These are phyloP conservation scores for Fusarium foetens DNA, from an alignment of 2,329 filamentous ascomycete species.

Conservation along the genomic window DNA sequence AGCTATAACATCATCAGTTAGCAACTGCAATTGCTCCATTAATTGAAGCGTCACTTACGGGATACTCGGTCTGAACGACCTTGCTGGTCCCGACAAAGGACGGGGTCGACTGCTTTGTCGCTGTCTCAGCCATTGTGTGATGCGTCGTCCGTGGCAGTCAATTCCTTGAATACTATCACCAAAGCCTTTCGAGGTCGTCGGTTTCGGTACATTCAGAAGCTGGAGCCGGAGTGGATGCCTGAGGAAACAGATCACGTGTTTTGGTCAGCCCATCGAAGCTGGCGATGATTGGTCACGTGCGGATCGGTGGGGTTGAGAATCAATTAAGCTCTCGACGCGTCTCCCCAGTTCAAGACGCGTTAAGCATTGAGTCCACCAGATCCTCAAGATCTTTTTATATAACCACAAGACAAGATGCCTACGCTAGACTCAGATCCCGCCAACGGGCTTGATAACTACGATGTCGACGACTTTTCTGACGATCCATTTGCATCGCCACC, in stretches of 20 bases:
- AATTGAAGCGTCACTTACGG: conserved; percentile 68
- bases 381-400: background rate
- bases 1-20: conserved; percentile 69
- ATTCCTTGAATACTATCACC: conserved; percentile 44
- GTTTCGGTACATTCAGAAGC: conserved; percentile 40
- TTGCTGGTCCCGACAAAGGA: conserved; percentile 67
- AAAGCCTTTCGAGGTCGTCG: conserved; percentile 41
- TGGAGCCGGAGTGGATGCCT: conserved; percentile 44
- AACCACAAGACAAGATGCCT: conserved; percentile 4
- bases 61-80: conserved; percentile 83
- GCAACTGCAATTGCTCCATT: conserved; percentile 37
- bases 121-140: conserved; percentile 52
- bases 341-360: conserved; percentile 27
- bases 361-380: background rate
- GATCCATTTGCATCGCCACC: conserved; percentile 62
- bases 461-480: conserved; percentile 64
- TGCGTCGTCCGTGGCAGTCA: conserved; percentile 45
- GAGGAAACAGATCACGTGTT: conserved; percentile 47
- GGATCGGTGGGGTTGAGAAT: background rate
- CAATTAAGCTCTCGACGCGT: conserved; percentile 46
- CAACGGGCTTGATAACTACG: conserved; percentile 78
- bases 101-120: conserved; percentile 51
- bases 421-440: conserved; percentile 42
- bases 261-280: conserved; percentile 33
- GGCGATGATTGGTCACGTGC: conserved; percentile 32